Base-by-base conservation (phyloP, 2,329 filamentous ascomycete species). In the Pseudogymnoascus sp. region DNA sequence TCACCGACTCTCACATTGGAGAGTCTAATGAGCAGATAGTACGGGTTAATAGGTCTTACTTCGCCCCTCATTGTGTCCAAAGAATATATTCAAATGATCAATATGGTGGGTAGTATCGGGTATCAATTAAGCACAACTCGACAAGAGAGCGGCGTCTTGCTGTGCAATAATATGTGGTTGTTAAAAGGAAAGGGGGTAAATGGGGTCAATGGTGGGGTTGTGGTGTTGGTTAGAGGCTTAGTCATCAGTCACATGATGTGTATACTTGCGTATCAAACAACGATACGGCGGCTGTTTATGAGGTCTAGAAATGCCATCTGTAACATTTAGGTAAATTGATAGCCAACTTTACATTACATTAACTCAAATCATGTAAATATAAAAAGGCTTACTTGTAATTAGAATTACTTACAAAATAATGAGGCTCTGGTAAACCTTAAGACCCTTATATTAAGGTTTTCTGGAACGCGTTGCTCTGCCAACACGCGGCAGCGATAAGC, bases 21-120 rank as follows among this genome's bases (percentile, higher is more conserved):
- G 50, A 56, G 50, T 36, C 28, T 12, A 56, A 56, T 56, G 50
- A 56, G 50, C 50, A 56, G 50, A 56, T 56, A 56, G 50, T 56
- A 56, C 50, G 50, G 50, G 50, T 56, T 56, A 56, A 56, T 56
- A 56, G 50, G 50, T 56, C 50, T 56, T 56, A 56, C 50, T 56
- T 56, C 50, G 50, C 50, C 50, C 50, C 50, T 56, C 50, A 56
- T 56, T 56, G 50, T 56, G 50, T 56, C 50, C 50, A 56, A 56
- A 21, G 28, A 56, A 56, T 56, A 34, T 34, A 16, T 56, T 56
- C 50, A 36, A 56, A 56, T 56, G 50, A 34, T 56, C 28, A 56
- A 56, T 56, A 56, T 56, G 50, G 28, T 56, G 50, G 50, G 50
- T 56, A 56, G 50, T 56, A 56, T 56, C 50, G 50, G 50, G 16